phyloP scores from a whole-genome alignment of 179 eudicot species.

The Vitellaria paradoxa region DNA sequence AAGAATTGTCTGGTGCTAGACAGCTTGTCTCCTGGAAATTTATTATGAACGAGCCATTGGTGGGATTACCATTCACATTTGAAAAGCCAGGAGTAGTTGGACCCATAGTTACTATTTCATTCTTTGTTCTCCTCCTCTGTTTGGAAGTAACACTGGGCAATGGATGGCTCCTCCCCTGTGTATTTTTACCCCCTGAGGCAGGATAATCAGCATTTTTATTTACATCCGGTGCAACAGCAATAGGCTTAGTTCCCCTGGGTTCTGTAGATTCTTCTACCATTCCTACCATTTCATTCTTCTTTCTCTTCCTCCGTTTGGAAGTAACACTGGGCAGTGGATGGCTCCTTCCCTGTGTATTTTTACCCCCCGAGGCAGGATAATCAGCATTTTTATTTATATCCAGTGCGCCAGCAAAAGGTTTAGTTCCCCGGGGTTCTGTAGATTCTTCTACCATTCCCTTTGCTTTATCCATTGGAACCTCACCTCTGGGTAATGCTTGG shows the following conservation, averaged over 20 bases:
- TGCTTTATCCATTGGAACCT: constrained; percentile 12
- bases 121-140: constrained; percentile 21
- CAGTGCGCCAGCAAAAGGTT: constrained; percentile 13
- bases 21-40: constrained; percentile 18
- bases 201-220: constrained; percentile 14
- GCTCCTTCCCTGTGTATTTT: background rate
- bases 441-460: constrained; percentile 15
- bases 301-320: constrained; percentile 20
- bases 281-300: constrained; percentile 19
- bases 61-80: constrained; percentile 8
- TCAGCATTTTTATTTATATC: constrained; percentile 18
- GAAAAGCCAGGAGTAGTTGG: constrained; percentile 6
- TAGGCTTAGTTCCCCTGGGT: background rate
- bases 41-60: constrained; percentile 19
- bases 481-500: constrained; percentile 12
- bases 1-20: constrained; percentile 3
- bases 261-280: constrained; percentile 14
- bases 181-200: background rate
- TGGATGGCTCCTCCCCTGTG: background rate
- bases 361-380: constrained; percentile 2
- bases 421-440: background rate
- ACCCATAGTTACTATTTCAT: constrained; percentile 14
- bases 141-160: constrained; percentile 12
- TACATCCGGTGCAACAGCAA: constrained; percentile 16
- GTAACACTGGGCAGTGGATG: constrained; percentile 1